These are phyloP conservation scores for Rheum nobile DNA, from an alignment of 148 eudicot genomes.

Conservation along the genomic window DNA sequence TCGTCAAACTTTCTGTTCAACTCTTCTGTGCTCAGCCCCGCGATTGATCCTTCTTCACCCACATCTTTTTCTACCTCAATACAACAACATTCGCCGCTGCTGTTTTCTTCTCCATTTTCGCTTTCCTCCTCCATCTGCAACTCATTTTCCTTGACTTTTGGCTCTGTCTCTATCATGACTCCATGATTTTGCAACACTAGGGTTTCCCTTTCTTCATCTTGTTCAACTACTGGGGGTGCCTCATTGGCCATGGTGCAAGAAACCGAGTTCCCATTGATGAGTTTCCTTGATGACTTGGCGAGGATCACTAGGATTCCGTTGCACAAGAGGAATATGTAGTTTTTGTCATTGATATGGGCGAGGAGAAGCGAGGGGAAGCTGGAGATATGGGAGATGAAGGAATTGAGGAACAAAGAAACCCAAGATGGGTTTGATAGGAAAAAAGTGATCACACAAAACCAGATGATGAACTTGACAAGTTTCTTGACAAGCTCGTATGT, in stretches of 20 bases:
- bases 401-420: constrained; percentile 16
- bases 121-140: background rate
- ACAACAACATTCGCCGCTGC: background rate
- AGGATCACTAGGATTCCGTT: constrained; percentile 63
- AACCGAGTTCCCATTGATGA: background rate
- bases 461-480: background rate
- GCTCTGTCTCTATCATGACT: background rate
- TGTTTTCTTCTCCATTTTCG: background rate
- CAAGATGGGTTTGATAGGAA: constrained; percentile 30
- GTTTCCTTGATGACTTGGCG: constrained; percentile 29
- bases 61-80: background rate
- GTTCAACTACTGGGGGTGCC: background rate
- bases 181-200: background rate
- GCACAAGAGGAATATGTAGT: constrained; percentile 48
- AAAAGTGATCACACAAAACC: constrained; percentile 18
- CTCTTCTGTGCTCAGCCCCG: constrained; percentile 48
- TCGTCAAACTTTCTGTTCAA: constrained; percentile 67
- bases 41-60: constrained; percentile 17
- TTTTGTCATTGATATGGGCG: constrained; percentile 28
- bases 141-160: constrained; percentile 7
- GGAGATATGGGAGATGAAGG: constrained; percentile 3
- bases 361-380: constrained; percentile 20
- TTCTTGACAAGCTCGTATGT: background rate
- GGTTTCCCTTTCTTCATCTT: constrained; percentile 4
- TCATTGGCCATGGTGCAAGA: too few species aligned